These are phyloP conservation scores for Podospora tetraspora DNA, from an alignment of 495 filamentous ascomycete genomes.

Conservation along the genomic window DNA sequence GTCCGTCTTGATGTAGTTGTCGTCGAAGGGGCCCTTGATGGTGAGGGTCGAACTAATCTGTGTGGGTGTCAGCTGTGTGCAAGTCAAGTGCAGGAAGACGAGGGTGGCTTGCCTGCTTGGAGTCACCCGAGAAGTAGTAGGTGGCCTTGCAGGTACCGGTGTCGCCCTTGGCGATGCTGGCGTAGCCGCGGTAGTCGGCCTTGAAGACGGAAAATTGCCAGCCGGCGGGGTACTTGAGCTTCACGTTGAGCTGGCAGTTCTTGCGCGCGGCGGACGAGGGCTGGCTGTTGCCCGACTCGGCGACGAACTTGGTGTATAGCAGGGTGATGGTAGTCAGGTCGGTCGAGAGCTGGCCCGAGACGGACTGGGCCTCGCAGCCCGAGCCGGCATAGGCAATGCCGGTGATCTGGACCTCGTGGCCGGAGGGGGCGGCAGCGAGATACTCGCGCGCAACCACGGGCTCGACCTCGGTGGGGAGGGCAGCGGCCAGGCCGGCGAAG, in stretches of 20 bases:
- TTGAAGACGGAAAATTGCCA: conserved; percentile 50
- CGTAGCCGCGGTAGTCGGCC: conserved; percentile 49
- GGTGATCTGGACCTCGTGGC: conserved; percentile 32
- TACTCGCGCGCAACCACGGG: neutral
- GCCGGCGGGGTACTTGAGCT: conserved; percentile 45
- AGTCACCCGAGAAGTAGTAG: conserved; percentile 48
- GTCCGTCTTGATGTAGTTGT: conserved; percentile 37
- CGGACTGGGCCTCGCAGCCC: conserved; percentile 44
- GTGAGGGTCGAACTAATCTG: conserved; percentile 31
- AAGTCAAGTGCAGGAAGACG: neutral
- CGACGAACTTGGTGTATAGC: conserved; percentile 43
- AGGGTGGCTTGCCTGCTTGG: conserved; percentile 18
- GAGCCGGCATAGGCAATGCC: conserved; percentile 46
- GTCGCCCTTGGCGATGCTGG: conserved; percentile 36
- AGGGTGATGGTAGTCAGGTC: conserved; percentile 46
- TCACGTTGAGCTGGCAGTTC: conserved; percentile 50
- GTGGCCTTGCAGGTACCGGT: conserved; percentile 46
- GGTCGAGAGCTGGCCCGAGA: conserved; percentile 36
- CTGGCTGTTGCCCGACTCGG: conserved; percentile 39
- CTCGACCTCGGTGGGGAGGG: neutral
- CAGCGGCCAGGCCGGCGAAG: conserved; percentile 16
- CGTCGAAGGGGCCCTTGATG: conserved; percentile 34
- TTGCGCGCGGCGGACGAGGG: conserved; percentile 37
- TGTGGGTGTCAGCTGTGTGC: neutral
- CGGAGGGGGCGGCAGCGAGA: conserved; percentile 18